Conservation (phyloP, 1,284 basidiomycete genomes). For the Vanrija pseudolonga region DNA sequence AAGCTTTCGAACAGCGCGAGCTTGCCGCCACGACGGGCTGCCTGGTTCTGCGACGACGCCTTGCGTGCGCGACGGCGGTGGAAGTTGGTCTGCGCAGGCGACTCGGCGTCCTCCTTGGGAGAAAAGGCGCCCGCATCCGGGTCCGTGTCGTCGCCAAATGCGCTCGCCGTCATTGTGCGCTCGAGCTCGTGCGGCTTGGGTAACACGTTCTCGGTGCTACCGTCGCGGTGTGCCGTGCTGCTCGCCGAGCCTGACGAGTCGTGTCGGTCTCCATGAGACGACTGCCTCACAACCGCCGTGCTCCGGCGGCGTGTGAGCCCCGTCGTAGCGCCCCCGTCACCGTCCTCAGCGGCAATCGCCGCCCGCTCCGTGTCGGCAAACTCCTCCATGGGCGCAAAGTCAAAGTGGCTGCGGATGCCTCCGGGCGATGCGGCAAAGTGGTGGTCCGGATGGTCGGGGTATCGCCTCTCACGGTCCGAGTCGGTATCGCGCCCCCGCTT, state of each 20-base stretch:
- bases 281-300: not conserved
- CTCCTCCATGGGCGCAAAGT: constrained; percentile 74
- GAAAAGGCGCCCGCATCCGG: constrained; percentile 20
- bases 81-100: constrained; percentile 38
- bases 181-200: constrained; percentile 5
- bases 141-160: constrained; percentile 29
- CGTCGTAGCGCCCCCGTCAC: not conserved
- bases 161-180: constrained; percentile 23
- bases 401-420: constrained; percentile 54
- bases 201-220: not conserved
- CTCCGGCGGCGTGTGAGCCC: not conserved
- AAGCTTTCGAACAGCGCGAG: constrained; percentile 84
- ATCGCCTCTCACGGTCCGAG: not conserved
- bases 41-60: constrained; percentile 70
- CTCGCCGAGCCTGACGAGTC: constrained; percentile 6
- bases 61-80: constrained; percentile 66
- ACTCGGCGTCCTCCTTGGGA: constrained; percentile 24
- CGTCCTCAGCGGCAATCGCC: constrained; percentile 52
- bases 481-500: not conserved
- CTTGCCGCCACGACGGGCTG: constrained; percentile 65
- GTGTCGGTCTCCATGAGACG: not conserved
- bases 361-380: constrained; percentile 71
- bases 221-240: constrained; percentile 7
- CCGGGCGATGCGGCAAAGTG: not conserved
- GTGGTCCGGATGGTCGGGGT: not conserved